Conservation (phyloP, 257 asterid genomes). For the Ajuga chamaepitys region DNA sequence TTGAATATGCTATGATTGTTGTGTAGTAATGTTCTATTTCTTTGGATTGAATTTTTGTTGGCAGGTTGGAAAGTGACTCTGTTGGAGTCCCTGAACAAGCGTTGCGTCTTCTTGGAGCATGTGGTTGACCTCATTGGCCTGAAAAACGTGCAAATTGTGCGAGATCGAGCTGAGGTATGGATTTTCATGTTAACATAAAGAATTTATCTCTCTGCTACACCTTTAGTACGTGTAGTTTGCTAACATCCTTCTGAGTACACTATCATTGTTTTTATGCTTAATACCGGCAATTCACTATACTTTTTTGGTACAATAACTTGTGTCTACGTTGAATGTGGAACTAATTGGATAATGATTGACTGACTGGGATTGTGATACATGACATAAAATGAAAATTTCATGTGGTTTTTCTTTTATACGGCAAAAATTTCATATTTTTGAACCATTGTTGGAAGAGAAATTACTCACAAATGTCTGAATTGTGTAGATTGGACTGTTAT, state of each 20-base stretch:
- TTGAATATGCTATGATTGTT: neutral
- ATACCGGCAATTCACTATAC: neutral
- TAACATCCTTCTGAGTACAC: neutral
- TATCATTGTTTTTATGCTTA: neutral
- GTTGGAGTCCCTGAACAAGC: constrained; percentile 80
- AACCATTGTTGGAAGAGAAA: neutral
- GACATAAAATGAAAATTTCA: neutral
- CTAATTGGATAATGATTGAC: neutral
- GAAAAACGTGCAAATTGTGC: constrained; percentile 60
- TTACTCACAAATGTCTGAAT: neutral
- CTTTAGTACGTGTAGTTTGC: neutral
- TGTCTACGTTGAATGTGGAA: neutral
- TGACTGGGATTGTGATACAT: neutral
- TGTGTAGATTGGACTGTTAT: neutral
- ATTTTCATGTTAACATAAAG: neutral
- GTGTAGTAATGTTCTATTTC: neutral
- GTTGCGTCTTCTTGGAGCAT: constrained; percentile 84
- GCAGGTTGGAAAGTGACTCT: constrained; percentile 89
- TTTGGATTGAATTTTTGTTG: constrained; percentile 11
- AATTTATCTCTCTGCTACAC: neutral
- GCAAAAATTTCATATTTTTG: neutral
- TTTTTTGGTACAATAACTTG: neutral
- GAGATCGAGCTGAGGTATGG: constrained; percentile 84
- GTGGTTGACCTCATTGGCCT: constrained; percentile 46
- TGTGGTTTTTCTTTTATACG: neutral